Evolutionary conservation across 176 grass and related monocot genomes (phyloP).

Genomic region (Guadua angustifolia): DNA sequence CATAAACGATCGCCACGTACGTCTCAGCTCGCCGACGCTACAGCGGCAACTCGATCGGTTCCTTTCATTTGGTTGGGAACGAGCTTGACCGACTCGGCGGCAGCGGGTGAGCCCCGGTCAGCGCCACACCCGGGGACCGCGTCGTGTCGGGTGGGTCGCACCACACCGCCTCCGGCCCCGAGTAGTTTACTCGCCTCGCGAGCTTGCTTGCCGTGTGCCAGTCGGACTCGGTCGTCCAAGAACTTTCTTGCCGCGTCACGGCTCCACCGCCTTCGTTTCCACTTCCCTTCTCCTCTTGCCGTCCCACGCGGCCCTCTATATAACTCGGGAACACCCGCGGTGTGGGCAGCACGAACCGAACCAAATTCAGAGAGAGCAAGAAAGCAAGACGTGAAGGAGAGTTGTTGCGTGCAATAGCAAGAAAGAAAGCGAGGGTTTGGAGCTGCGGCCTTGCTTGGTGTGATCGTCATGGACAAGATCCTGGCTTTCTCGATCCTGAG

Average conservation of each 20-base stretch:
- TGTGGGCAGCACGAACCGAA: background rate
- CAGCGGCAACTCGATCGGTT: background rate
- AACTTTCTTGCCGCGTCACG: slow-evolving; percentile 37
- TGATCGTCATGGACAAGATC: slow-evolving; percentile 59
- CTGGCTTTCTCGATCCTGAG: slow-evolving; percentile 74
- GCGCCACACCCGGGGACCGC: background rate
- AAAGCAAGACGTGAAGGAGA: background rate
- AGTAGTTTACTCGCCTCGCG: background rate
- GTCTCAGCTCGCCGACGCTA: background rate
- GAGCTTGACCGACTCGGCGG: background rate
- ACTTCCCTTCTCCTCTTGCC: background rate
- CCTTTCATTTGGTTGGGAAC: too few relatives aligned
- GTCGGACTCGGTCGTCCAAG: background rate
- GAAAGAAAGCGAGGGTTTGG: background rate
- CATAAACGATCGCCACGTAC: background rate
- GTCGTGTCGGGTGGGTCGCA: background rate
- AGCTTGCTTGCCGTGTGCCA: background rate
- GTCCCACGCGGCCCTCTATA: background rate
- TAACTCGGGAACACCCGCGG: background rate
- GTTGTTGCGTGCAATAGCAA: background rate
- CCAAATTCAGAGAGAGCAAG: background rate
- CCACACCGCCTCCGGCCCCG: too few relatives aligned
- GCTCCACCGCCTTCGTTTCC: background rate
- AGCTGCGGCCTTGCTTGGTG: background rate
- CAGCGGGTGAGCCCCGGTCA: background rate